phyloP scores from a whole-genome alignment of 257 asterid species.

The Phtheirospermum japonicum region DNA sequence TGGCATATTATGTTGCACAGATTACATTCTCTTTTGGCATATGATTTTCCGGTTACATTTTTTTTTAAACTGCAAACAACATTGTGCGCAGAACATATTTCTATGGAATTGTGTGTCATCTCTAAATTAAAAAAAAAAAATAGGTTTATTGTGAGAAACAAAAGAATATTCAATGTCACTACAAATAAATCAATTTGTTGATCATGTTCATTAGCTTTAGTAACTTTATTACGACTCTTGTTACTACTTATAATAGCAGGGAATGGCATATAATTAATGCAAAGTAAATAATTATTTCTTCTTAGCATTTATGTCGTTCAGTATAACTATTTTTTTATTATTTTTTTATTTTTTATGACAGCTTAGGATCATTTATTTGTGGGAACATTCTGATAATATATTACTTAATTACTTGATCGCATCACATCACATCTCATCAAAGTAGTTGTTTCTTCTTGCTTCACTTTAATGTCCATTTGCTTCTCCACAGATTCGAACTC shows the following conservation, averaged over 20 bases:
- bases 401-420: slow-evolving; percentile 17
- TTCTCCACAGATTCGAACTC: slow-evolving; percentile 79
- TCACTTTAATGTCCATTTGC: slow-evolving; percentile 25
- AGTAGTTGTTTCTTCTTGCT: slow-evolving; percentile 10
- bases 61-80: too few relatives aligned
- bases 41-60: too few relatives aligned
- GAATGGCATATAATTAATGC: background rate
- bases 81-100: too few relatives aligned
- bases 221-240: slow-evolving; percentile 14
- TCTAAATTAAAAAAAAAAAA: too few relatives aligned
- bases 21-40: too few relatives aligned
- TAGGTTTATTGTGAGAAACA: too few relatives aligned
- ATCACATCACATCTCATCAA: slow-evolving; percentile 10
- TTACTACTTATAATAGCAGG: background rate
- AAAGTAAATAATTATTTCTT: background rate
- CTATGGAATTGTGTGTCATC: too few relatives aligned
- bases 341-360: too few relatives aligned
- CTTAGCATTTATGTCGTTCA: background rate
- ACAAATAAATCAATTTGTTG: too few relatives aligned
- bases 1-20: too few relatives aligned
- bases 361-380: slow-evolving; percentile 12
- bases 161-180: too few relatives aligned
- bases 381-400: slow-evolving; percentile 18
- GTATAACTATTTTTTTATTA: background rate
- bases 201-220: too few relatives aligned